Conservation (phyloP, 495 filamentous ascomycete species). For the Achaetomiella virescens region DNA sequence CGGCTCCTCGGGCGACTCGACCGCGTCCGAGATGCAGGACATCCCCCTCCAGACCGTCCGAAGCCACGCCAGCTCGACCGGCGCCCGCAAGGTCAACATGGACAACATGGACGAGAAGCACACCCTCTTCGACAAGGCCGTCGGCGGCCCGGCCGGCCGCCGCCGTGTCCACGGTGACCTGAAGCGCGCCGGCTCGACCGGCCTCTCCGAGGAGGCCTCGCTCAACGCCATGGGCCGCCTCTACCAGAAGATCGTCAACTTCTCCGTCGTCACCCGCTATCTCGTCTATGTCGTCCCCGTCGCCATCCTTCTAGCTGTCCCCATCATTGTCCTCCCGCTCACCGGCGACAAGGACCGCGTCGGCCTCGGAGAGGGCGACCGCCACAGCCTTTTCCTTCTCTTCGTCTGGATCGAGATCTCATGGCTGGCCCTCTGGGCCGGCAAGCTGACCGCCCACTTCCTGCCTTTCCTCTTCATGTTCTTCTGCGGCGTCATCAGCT, state of each 20-base stretch:
- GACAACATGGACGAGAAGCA: constrained; percentile 29
- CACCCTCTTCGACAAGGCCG: constrained; percentile 44
- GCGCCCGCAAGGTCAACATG: constrained; percentile 40
- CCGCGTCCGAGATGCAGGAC: constrained; percentile 33
- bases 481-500: constrained; percentile 80
- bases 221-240: constrained; percentile 80
- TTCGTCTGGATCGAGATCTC: constrained; percentile 90
- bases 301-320: constrained; percentile 65
- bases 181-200: constrained; percentile 48
- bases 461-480: constrained; percentile 82
- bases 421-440: constrained; percentile 82
- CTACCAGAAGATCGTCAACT: constrained; percentile 78
- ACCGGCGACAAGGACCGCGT: constrained; percentile 33
- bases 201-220: constrained; percentile 47
- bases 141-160: constrained; percentile 42
- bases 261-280: constrained; percentile 81
- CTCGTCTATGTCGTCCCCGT: constrained; percentile 82
- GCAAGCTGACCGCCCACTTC: constrained; percentile 72
- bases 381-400: constrained; percentile 59
- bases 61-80: constrained; percentile 45
- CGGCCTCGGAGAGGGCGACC: constrained; percentile 37
- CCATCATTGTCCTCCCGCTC: constrained; percentile 68
- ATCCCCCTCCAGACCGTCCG: constrained; percentile 49
- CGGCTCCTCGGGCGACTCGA: constrained; percentile 15
- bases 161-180: constrained; percentile 48